Base-by-base conservation (phyloP, 140 eudicot species). In the Erigeron philadelphicus region DNA sequence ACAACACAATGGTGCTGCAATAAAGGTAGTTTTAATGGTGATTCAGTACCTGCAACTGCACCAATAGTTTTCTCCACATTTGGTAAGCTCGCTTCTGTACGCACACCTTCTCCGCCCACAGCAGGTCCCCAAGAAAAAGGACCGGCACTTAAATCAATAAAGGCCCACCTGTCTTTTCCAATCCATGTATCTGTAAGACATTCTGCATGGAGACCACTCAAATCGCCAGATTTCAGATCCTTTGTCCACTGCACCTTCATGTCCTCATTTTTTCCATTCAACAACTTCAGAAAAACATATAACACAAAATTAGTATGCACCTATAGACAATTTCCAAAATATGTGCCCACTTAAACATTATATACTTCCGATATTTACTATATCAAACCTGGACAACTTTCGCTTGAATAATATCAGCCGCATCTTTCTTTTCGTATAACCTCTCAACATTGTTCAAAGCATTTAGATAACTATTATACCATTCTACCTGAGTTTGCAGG, bases 111-210 rank as follows among this genome's bases (percentile, higher is more conserved):
- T 80, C 98, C 98, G 49, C 98, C 98, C 40, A 92, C 98, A 74
- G 98, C 90, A 68, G 98, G 98, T 12, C 96, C 98, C 98, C 98
- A 92, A 19, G 98, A 81, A 67, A 92, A 92, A 53, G 98, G 98
- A 62, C 98, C 97, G 1, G 97, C 96, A 73, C 84, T 85, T 73
- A 91, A 81, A 78, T 91, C 97, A 70, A 91, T 84, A 74, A 91
- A 91, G 7, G 97, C 97, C 97, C 97, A 91, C 90, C 97, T 85
- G 77, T 90, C 79, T 57, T 84, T 91, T 73, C 95, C 97, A 40
- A 91, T 88, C 95, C 95, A 91, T 64, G 95, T 86, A 74, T 91
- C 97, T n/a, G 97, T 91, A 76, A 91, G 95, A 82, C 97, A 88
- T 72, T 91, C 97, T 41, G 95, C 81, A 81, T 88, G 96, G 67